A percentile compares a stretch with the other conserved stretches of the same genome.
Conservation (phyloP, 371 early-diverging fungal genomes). For the Rhizopus sp. region DNA sequence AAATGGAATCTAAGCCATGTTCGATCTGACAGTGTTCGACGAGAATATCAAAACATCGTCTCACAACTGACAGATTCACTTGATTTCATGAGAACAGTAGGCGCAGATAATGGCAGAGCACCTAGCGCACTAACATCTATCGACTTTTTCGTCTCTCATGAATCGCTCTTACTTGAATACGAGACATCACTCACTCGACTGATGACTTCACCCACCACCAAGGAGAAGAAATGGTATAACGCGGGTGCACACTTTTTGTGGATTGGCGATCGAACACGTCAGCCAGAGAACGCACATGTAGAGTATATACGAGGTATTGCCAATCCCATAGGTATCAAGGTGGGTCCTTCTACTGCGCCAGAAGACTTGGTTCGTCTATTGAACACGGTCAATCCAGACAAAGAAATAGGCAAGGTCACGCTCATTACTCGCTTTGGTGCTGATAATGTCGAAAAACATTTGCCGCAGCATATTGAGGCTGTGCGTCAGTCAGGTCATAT, state of each 20-base stretch:
- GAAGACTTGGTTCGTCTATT: constrained; percentile 80
- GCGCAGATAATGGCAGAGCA: constrained; percentile 60
- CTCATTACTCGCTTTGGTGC: constrained; percentile 95
- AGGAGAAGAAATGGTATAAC: constrained; percentile 55
- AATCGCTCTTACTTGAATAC: constrained; percentile 91
- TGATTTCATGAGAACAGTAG: constrained; percentile 91
- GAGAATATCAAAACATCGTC: constrained; percentile 90
- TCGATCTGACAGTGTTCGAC: constrained; percentile 72
- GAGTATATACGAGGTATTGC: constrained; percentile 94
- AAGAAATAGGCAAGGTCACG: constrained; percentile 90
- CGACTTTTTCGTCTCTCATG: constrained; percentile 94
- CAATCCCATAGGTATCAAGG: constrained; percentile 97
- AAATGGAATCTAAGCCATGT: constrained; percentile 93
- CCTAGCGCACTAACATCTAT: constrained; percentile 59
- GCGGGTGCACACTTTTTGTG: constrained; percentile 93
- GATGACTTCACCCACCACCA: constrained; percentile 45
- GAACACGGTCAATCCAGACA: constrained; percentile 83
- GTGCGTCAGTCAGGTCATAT: constrained; percentile 82
- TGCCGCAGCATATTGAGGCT: constrained; percentile 90
- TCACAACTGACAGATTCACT: constrained; percentile 83
- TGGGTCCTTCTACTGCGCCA: constrained; percentile 90
- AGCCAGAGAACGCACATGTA: constrained; percentile 93
- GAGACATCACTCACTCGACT: constrained; percentile 83
- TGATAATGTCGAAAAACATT: constrained; percentile 74
- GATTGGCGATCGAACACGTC: constrained; percentile 98